Base-by-base conservation (phyloP, 2,329 filamentous ascomycete genomes). In the Fusarium sublunatum region DNA sequence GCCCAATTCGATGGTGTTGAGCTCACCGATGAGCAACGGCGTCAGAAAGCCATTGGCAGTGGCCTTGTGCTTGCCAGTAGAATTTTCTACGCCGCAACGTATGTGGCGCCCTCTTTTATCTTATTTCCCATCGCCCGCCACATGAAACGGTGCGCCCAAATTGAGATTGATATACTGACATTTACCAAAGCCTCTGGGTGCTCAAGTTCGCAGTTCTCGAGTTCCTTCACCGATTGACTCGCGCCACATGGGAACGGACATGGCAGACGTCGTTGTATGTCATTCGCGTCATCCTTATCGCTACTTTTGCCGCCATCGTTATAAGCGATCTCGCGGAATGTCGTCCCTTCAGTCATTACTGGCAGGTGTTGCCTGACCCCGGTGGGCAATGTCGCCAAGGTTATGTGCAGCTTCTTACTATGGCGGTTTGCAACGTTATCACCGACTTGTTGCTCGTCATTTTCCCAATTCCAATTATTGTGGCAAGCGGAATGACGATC, bases 61-160 rank as follows among this genome's bases (percentile, higher is more conserved):
- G 87, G 86, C 59, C 78, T 97, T 68, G 93, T 98, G 12, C 82
- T 98, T 57, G 88, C 86, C 12, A 88, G 91, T 43, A 86, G 95
- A 58, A 88, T 97, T 58, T 90, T 93, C 73, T 97, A 97, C 76
- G 91, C 93, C 26, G 86, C 92, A 61, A 96, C 93, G 92, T 96
- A 86, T 77, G 90, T 87, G 59, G 47, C 49, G 43, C 58, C 43
- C 52, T 53, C 15, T 38, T 29, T 26, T 42, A 58, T 44, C 44
- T 39, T 19, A 28, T 45, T n/a, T 22, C 38, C 42, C 29, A 24
- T 24, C 39, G 12, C 29, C 24, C 46, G 50, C 31, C 48, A 43
- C 24, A 25, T n/a, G 5, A 44, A 29, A 32, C 15, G 31, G 26
- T 36, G 40, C 35, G n/a, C 11, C 24, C 39, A 51, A 36, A 52